These are phyloP conservation scores for Albophoma yamanashiensis DNA, from an alignment of 2,329 filamentous ascomycete species.

Conservation along the genomic window DNA sequence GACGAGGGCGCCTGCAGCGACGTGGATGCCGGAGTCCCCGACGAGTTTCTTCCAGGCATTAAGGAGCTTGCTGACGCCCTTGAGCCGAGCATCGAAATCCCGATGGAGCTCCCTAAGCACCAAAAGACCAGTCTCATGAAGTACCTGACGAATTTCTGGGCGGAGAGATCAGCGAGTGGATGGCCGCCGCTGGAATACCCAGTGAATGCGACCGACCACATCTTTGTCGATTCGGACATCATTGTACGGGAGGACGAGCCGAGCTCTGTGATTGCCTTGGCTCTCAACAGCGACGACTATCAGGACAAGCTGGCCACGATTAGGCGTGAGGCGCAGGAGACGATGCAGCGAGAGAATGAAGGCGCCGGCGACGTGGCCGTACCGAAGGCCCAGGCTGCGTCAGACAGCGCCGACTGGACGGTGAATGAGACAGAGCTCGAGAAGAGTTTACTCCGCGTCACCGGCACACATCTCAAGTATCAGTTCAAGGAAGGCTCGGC, in stretches of 20 bases:
- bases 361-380: constrained; percentile 16
- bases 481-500: constrained; percentile 91
- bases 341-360: constrained; percentile 26
- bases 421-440: constrained; percentile 66
- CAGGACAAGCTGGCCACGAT: constrained; percentile 65
- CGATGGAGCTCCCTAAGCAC: constrained; percentile 75
- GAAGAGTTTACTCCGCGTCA: constrained; percentile 70
- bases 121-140: constrained; percentile 91
- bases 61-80: constrained; percentile 53
- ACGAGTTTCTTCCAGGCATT: constrained; percentile 56
- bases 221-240: constrained; percentile 93
- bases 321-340: constrained; percentile 37
- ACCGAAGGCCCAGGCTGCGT: constrained; percentile 17
- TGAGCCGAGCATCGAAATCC: constrained; percentile 48
- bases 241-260: constrained; percentile 97
- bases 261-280: constrained; percentile 89
- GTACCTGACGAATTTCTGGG: constrained; percentile 96
- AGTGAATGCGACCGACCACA: constrained; percentile 76
- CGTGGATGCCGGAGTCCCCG: constrained; percentile 55
- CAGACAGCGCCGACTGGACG: constrained; percentile 26
- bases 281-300: constrained; percentile 81
- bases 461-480: constrained; percentile 90
- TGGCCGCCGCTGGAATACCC: constrained; percentile 93
- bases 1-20: constrained; percentile 62
- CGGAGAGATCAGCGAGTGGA: constrained; percentile 88